Percentiles rank a stretch among this genome's conserved stretches.
Evolutionary conservation across 2,329 filamentous ascomycete species (phyloP).

Genomic region (Xylaria sp.): DNA sequence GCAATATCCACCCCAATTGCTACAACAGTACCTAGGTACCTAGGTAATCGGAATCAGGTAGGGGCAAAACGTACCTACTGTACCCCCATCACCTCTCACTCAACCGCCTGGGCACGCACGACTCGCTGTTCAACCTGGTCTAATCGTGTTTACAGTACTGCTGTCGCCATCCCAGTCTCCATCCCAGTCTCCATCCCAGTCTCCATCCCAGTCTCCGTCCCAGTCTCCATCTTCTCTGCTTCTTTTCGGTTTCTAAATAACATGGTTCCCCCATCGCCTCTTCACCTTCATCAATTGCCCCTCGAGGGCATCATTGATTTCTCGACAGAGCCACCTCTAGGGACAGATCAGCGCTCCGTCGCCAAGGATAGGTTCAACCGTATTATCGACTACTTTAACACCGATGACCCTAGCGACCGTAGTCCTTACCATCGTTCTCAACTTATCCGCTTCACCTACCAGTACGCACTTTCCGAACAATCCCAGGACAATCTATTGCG

Average conservation of each 20-base stretch:
- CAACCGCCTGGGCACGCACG: no score
- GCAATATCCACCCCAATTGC: no score
- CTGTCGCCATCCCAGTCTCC: no score
- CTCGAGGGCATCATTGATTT: slow-evolving; percentile 8
- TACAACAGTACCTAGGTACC: no score
- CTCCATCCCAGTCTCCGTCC: no score
- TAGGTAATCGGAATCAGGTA: no score
- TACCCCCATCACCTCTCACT: no score
- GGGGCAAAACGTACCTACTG: no score
- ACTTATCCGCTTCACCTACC: slow-evolving; percentile 37
- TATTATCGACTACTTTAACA: slow-evolving; percentile 30
- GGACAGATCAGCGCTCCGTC: not conserved
- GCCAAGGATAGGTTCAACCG: slow-evolving; percentile 22
- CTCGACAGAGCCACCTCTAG: slow-evolving; percentile 1
- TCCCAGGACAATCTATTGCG: slow-evolving; percentile 36
- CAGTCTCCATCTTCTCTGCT: not conserved
- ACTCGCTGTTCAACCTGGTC: no score
- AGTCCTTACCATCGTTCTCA: slow-evolving; percentile 32
- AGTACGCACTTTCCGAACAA: slow-evolving; percentile 34
- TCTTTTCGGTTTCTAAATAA: not conserved
- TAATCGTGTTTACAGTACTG: no score
- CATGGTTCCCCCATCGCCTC: slow-evolving; percentile 3
- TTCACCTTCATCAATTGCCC: slow-evolving; percentile 7
- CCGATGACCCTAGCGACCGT: slow-evolving; percentile 8
- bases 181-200: no score